Base-by-base conservation (phyloP, 352 stramenopile genomes). In the Paralagenidium karlingii region DNA sequence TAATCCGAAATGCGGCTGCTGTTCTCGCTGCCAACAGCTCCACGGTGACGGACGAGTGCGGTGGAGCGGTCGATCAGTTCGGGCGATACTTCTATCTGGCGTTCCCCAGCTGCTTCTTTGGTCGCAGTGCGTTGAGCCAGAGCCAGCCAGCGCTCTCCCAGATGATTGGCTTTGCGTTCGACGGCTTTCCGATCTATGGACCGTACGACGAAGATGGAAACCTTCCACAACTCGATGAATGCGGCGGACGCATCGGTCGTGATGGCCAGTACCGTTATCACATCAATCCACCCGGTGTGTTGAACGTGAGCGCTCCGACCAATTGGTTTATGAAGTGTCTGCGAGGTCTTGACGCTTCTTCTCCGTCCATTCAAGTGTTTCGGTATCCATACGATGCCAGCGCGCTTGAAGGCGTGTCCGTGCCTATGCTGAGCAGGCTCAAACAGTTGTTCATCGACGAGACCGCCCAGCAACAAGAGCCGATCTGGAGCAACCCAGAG, bases 191-290 rank as follows among this genome's bases (percentile, higher is more conserved):
- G 1, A 44, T 86, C 12, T 78, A 74, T 18, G 60, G 55, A 2
- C 68, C 55, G 9, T 78, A 63, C 9, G 49, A 78, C 31, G 64
- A 82, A 43, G 47, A 49, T 4, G 63, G 64, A 4, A 12, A 63
- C 1, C 20, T 80, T n/a, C 53, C 57, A 7, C 31, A 50, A 1
- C 41, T 86, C 10, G 71, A 86, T 28, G 57, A 70, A 40, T 86
- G 71, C 38, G 68, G 79, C 32, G 71, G 71, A 13, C 50, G 53
- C 0, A 37, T 59, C 10, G 58, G 49, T 8, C 29, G 25, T 0
- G 55, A 78, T 39, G 71, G 71, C 2, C 48, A 61, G 8, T 86
- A 82, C 20, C 48, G 43, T 3, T 86, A 86, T 25, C 68, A 82
- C 26, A 27, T 86, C 0, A 42, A 62, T 2, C 47, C 50, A 15